Evolutionary conservation across 2,329 filamentous ascomycete genomes (phyloP), one percentile per base, ranked within the genome.

Genomic region (Talaromyces sp.): DNA sequence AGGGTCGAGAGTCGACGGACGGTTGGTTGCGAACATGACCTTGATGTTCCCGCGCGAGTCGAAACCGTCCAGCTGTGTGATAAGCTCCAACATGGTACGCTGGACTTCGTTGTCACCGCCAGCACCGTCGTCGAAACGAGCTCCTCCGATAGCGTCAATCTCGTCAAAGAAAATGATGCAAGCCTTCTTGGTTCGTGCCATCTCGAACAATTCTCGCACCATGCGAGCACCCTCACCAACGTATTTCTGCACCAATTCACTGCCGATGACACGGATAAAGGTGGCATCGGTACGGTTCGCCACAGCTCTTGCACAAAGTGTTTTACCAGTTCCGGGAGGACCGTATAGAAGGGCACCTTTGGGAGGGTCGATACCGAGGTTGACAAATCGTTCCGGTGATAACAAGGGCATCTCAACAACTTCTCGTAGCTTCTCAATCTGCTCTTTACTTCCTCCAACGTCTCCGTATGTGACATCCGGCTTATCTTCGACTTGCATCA

Each of bases 401-500:
- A 99, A 82, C 58, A 99, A 82, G 11, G 95, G 95, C 91, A 98
- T 98, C 80, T 99, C 95, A 60, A 99, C 95, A 58, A 99, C 95
- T 79, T 99, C 95, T 75, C 95, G 86, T 67, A 99, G 85, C 84
- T 99, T 99, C 83, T 99, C 95, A 46, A 99, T 96, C 79, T 99
- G 95, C 78, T 99, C 95, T 80, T 99, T 99, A 85, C 93, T 98
- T 60, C 95, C 95, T 78, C 95, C 95, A 46, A 99, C 93, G 81
- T 99, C 95, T 69, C 95, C 95, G 70, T 99, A 99, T 64, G 95
- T 99, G 64, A 99, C 95, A 76, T 99, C 95, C 17, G 95, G 95
- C 83, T 99, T 99, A 81, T 99, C 95, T 81, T 99, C 95, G 65
- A 99, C 95, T 56, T 95, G 98, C 95, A 99, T 99, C 95, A 99